Evolutionary conservation across 2,329 filamentous ascomycete genomes (phyloP), one percentile per base, ranked within the genome.

Genomic region (Dactylonectria estremocensis): DNA sequence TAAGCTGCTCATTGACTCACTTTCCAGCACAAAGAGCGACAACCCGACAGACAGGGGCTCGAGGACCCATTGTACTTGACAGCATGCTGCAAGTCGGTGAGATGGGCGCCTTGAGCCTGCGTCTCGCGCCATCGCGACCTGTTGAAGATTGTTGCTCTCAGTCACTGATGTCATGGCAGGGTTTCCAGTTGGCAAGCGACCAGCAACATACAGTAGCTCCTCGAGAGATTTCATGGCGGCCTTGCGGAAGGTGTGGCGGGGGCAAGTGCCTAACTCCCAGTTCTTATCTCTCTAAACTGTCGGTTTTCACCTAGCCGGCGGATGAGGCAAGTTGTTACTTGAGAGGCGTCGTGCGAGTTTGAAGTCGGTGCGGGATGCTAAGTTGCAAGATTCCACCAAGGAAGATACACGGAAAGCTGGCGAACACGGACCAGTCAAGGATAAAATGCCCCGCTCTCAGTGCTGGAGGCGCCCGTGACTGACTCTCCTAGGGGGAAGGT

Each of bases 21-120:
- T 89, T 97, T 98, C 95, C 95, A 98, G 81, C 93, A 97, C 43
- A 97, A 88, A 3, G 95, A 98, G 63, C 95, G 90, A 71, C 95
- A 89, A 14, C 94, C 94, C 53, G 90, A 85, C 60, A 90, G 83
- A 78, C 92, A 94, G 55, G 91, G 90, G 75, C 88, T 92, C 11
- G 80, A 80, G 16, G 87, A 80, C 18, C 88, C 87, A 74, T 90
- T 87, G 70, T 87, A 82, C 78, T 87, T 89, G 59, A 93, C 86
- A n/a, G 90, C 89, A 70, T 85, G 85, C 80, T 88, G 90, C 62
- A 95, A 83, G 67, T 90, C 87, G n/a, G 83, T 81, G 66, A 92
- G 82, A 74, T 85, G 88, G 61, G 85, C 83, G 72, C 87, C 86
- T 76, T 89, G 84, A 72, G 82, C 83, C 76, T 90, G 87, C 43